Conservation (phyloP, 805 yeast species). For the Aciculoconidium aculeatum region DNA sequence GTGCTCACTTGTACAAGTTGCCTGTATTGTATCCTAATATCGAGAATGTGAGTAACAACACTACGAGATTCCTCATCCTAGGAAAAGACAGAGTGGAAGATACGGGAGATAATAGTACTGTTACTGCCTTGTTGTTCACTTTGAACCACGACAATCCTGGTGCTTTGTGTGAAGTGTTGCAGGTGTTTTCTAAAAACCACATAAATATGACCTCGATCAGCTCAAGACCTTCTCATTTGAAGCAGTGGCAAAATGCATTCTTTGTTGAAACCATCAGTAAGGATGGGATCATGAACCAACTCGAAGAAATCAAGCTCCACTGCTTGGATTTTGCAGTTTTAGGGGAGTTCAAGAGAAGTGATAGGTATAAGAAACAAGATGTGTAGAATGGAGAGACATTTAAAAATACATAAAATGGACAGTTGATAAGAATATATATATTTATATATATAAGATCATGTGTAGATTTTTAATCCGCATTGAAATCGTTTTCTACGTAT, state of each 20-base stretch:
- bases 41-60: constrained; percentile 70
- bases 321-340: constrained; percentile 51
- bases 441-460: too few species aligned
- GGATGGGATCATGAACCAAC: constrained; percentile 22
- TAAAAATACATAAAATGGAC: too few species aligned
- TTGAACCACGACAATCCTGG: constrained; percentile 65
- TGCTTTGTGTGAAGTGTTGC: constrained; percentile 61
- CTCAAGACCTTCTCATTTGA: constrained; percentile 66
- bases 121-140: constrained; percentile 61
- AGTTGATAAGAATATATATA: too few species aligned
- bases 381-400: too few species aligned
- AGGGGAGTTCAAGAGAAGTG: constrained; percentile 52
- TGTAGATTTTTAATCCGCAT: too few species aligned
- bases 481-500: too few species aligned
- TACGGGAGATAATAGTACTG: constrained; percentile 7
- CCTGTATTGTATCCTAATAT: constrained; percentile 51
- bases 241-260: constrained; percentile 78
- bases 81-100: constrained; percentile 25
- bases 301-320: constrained; percentile 36
- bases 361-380: constrained; percentile 27
- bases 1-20: constrained; percentile 54
- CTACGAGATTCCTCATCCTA: constrained; percentile 78
- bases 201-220: constrained; percentile 67
- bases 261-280: constrained; percentile 64
- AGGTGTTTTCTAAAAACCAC: constrained; percentile 46